Evolutionary conservation across 345 rosid species (phyloP), one percentile per base, ranked within the genome.

Genomic region (Arabidopsis arenosa): DNA sequence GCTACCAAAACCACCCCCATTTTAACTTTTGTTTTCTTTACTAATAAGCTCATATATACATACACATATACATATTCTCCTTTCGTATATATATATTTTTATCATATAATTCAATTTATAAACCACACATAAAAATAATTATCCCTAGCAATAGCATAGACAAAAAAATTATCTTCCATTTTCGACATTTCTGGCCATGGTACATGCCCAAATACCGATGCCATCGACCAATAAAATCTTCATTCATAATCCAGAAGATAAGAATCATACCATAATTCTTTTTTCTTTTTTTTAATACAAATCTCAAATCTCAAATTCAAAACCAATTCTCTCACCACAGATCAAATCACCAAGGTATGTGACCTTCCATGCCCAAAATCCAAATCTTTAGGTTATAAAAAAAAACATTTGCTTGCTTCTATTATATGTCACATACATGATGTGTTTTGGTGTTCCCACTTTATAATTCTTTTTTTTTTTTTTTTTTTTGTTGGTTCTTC

Each of bases 181-280:
- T 69, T 70, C 65, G 65, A 75, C 79, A 53, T 63, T 77, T 37
- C 26, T 71, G 80, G 40, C 72, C 80, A 65, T 77, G 80, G 80
- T 71, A 71, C 80, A 77, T 71, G 73, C 72, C 73, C 80, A 70
- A 77, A 32, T 64, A 77, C 67, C 76, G 62, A 77, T 77, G 76
- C 67, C 47, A 58, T 70, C 72, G 60, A 77, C 76, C 59, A 57
- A 65, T 30, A 45, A 66, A 57, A 8, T 37, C 12, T 67, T 37
- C 52, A 35, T 35, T 74, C 53, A 59, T 36, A 77, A 63, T 49
- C 76, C 72, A 63, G 61, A 70, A 70, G 44, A 66, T 12, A 47
- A 66, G 35, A 49, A 15, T 51, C 30, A 51, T 14, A 28, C 32
- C 4, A 14, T n/a, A 44, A 44, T 44, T 44, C 49, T 14, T 44